Percentiles rank a stretch among this genome's conserved stretches.
Evolutionary conservation across 805 yeast species (phyloP).

Genomic region (Suhomyces vadensis): DNA sequence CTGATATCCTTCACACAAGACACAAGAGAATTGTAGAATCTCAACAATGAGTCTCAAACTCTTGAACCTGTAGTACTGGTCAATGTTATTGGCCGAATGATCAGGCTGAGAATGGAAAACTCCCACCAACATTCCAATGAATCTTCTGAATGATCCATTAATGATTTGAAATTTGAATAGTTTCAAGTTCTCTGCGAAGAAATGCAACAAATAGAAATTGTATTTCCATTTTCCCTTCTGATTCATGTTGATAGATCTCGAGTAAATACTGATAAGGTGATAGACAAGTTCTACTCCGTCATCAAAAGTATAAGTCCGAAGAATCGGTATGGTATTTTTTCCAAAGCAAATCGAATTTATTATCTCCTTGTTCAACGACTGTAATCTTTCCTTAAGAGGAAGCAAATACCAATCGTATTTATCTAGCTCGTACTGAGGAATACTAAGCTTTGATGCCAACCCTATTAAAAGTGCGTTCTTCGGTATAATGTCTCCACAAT

Average conservation of each 20-base stretch:
- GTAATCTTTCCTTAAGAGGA: conserved; percentile 24
- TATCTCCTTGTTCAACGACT: conserved; percentile 28
- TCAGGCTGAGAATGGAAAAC: conserved; percentile 12
- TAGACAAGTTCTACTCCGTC: conserved; percentile 24
- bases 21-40: conserved; percentile 20
- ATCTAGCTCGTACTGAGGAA: conserved; percentile 24
- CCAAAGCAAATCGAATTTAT: conserved; percentile 20
- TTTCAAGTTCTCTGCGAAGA: conserved; percentile 16
- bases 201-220: conserved; percentile 24
- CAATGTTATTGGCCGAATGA: not conserved
- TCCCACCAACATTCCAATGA: conserved; percentile 25
- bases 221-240: conserved; percentile 33
- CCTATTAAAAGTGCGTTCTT: conserved; percentile 18
- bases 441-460: conserved; percentile 30
- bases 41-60: conserved; percentile 7
- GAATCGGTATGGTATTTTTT: conserved; percentile 17
- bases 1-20: conserved; percentile 36
- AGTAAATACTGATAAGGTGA: conserved; percentile 31
- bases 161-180: conserved; percentile 21
- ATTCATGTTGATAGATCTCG: conserved; percentile 19
- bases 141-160: conserved; percentile 22
- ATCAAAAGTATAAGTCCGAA: conserved; percentile 25
- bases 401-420: conserved; percentile 23
- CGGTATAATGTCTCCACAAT: conserved; percentile 15
- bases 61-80: conserved; percentile 9